Evolutionary conservation across 352 stramenopile species (phyloP), one percentile per base, ranked within the genome.

Genomic region (Elongisporangium anandrum): DNA sequence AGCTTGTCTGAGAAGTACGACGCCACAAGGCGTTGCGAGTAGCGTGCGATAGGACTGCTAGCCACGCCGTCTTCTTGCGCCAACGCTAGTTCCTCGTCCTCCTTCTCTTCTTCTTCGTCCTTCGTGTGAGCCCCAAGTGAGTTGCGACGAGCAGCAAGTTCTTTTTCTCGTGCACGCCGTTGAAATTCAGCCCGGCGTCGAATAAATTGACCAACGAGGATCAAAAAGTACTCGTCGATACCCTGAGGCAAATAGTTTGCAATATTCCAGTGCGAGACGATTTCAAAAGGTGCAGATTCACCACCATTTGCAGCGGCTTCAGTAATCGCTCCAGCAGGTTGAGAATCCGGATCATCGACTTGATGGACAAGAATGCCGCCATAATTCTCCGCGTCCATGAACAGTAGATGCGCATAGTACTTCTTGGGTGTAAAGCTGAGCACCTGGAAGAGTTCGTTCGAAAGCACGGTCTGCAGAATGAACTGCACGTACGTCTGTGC

Each of bases 351-450:
- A 41, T 66, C 60, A 20, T 65, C 50, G 39, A 61, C 54, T 3
- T 34, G 58, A 41, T 81, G 66, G 26, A 98, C 79, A 48, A 96
- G 59, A 62, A 99, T 85, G 48, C 88, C 96, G 34, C 94, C 95
- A 61, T 97, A 99, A 63, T 99, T 99, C 60, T 98, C 92, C 13
- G 95, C 85, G 68, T 99, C 95, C 26, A 98, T 62, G 60, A 98
- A 99, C 12, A 99, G 68, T 22, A 98, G 73, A 60, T 98, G 85
- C 24, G 92, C 84, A 60, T 96, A 96, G 64, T 90, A 98, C 61
- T 79, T 88, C 39, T 76, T 85, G 0, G 80, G 76, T 2, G 77
- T 88, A 26, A 91, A 84, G 22, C 73, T 82, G 47, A 96, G 64
- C 49, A 93, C 82, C 47, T 92, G 84, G 63, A 95, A 96, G 10